Evolutionary conservation across 176 grass and related monocot genomes (phyloP), one percentile per base, ranked within the genome.

Genomic region (Pontederia paniculata): DNA sequence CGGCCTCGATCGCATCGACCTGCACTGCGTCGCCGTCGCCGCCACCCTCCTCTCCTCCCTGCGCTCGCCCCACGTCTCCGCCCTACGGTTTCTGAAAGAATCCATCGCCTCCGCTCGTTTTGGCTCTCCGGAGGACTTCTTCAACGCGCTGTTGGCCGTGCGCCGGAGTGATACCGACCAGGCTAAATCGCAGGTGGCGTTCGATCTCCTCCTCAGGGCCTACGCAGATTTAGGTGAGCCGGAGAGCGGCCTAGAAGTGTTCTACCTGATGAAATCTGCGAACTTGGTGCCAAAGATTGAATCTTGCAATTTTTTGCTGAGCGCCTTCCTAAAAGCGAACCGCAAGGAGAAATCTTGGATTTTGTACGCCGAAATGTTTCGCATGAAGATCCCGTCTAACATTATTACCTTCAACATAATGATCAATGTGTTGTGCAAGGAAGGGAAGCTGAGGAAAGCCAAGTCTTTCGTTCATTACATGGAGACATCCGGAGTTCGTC

Each of bases 381-480:
- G 60, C 8, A 63, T 63, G 60, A 63, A 44, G 44, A 63, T 63
- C 22, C 44, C 44, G 14, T 63, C 60, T 0, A 47, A 14, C 47
- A 42, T 63, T n/a, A 42, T 48, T 12, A 63, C 60, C 10, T 63
- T 63, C 12, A 63, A 63, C 43, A 63, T 63, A 1, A 63, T 63
- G 60, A 63, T 63, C 60, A 63, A 63, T 48, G 44, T 63, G 60
- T 23, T 63, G 44, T 63, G 60, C 60, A 63, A 48, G 44, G 60
- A 63, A 47, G 44, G 44, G 44, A 63, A 63, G 60, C 60, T 63
- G 3, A 46, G 47, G 47, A 63, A 63, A 19, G 60, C 60, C 3
- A 47, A 23, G 22, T 12, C 60, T 48, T 63, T 63, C 60, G 15
- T 63, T 9, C 60, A 47, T 8, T 9, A 25, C 60, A 63, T 63